Base-by-base conservation (phyloP, 2,329 filamentous ascomycete species). In the Coniochaeta sp. region DNA sequence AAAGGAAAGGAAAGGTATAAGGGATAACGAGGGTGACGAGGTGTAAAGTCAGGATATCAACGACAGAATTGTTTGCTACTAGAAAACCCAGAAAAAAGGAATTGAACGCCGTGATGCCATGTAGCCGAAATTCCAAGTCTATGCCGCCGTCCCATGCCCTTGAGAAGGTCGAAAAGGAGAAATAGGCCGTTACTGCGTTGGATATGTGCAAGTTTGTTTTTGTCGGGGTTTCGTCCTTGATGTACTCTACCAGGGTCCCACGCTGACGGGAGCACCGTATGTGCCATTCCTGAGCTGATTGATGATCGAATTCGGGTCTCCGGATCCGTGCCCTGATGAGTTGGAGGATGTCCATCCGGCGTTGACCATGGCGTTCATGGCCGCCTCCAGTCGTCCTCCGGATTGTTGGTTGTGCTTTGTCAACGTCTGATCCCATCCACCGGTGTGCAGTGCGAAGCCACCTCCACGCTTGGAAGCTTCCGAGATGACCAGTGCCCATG, bases 381-480 rank as follows among this genome's bases (percentile, higher is more conserved):
- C 94, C 40, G 83, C 80, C 55, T 85, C 83, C 68, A 99, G 79
- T 62, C 88, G 87, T 24, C 90, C 91, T 38, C 86, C 86, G 5
- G 90, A 92, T 58, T 86, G 83, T 58, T 94, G 84, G 64, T 97
- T 92, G 71, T 99, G 94, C 63, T 89, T 90, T 24, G 83, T 76
- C 42, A 99, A 73, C 60, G 84, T 89, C 67, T 94, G 85, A 62
- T 97, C 92, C 94, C 94, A 99, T 53, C 89, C 89, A 50, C 88
- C 91, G 46, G 90, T 89, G 62, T 96, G 89, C 57, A 99, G 65
- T 58, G 89, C 84, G 61, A 97, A 94, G 30, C 94, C 94, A 26
- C 90, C 91, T 9, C 90, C 92, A 59, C 88, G 82, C 74, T 97
- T 97, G 20, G 87, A 85, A 2, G 91, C 90, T 68, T 99, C 94